phyloP scores from a whole-genome alignment of 352 stramenopile genomes.

The Phytophthora tentaculata region DNA sequence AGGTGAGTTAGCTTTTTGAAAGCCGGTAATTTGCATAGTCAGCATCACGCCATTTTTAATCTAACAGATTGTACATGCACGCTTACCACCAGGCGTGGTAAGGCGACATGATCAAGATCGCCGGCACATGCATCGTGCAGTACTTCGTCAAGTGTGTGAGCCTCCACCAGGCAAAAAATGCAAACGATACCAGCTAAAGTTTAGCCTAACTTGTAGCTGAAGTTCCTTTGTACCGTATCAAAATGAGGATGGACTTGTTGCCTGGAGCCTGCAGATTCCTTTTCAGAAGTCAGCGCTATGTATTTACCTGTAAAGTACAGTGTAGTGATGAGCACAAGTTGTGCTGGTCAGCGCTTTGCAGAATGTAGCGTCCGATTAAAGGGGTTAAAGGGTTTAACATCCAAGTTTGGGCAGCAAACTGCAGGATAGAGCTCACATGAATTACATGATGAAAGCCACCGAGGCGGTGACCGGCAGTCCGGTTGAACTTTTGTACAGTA shows the following conservation, averaged over 20 bases:
- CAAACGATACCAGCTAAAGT: not conserved
- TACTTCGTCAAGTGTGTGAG: too few species aligned
- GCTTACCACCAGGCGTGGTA: conserved; percentile 23
- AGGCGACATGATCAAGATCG: conserved; percentile 14
- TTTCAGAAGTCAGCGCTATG: not conserved
- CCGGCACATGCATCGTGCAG: conserved; percentile 11
- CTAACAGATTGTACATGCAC: conserved; percentile 23
- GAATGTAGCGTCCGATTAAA: too few species aligned
- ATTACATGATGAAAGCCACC: too few species aligned
- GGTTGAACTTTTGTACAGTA: too few species aligned
- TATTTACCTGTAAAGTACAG: too few species aligned
- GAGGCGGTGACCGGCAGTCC: not conserved
- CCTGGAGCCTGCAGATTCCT: not conserved
- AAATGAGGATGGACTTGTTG: conserved; percentile 19
- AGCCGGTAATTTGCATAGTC: not conserved
- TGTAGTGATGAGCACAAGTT: too few species aligned
- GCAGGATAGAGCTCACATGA: too few species aligned
- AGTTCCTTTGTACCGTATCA: conserved; percentile 19
- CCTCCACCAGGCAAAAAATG: not conserved
- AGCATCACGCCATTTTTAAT: conserved; percentile 28
- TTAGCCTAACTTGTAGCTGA: conserved; percentile 7
- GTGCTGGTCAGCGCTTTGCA: too few species aligned
- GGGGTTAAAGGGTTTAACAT: too few species aligned
- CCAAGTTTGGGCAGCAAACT: too few species aligned
- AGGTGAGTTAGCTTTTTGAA: too few species aligned